A percentile compares a stretch with the other conserved stretches of the same genome.
These are phyloP conservation scores for Neopestalotiopsis clavispora DNA, from an alignment of 2,329 filamentous ascomycete genomes.

Conservation along the genomic window DNA sequence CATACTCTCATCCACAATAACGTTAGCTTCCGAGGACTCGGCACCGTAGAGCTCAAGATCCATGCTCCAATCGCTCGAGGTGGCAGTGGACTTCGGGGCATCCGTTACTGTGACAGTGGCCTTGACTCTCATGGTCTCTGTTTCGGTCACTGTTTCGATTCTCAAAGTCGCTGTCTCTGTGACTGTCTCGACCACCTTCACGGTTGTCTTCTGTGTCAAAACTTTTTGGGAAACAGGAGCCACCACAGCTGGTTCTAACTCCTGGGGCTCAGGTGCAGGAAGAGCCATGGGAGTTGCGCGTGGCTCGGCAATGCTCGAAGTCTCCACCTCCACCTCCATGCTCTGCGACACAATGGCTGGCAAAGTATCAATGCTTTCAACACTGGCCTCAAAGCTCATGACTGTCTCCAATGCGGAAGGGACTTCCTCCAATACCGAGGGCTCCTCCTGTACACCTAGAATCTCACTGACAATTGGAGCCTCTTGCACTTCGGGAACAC, in stretches of 20 bases:
- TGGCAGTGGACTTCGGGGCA: background rate
- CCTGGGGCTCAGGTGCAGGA: background rate
- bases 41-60: background rate
- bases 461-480: slow-evolving; percentile 20
- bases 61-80: background rate
- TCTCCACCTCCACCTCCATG: background rate
- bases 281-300: slow-evolving; percentile 4
- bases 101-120: slow-evolving; percentile 20
- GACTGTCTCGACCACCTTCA: slow-evolving; percentile 41
- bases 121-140: slow-evolving; percentile 37
- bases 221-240: slow-evolving; percentile 24
- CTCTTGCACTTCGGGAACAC: slow-evolving; percentile 29
- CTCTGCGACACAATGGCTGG: background rate
- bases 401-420: slow-evolving; percentile 5
- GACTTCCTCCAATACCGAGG: slow-evolving; percentile 5
- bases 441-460: slow-evolving; percentile 19
- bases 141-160: slow-evolving; percentile 29
- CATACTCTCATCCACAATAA: background rate
- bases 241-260: slow-evolving; percentile 29
- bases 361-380: background rate
- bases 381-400: background rate
- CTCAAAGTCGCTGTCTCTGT: slow-evolving; percentile 32
- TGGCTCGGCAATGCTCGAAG: slow-evolving; percentile 3
- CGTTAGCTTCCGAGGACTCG: background rate
- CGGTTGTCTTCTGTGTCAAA: slow-evolving; percentile 33